Conservation (phyloP, 305 asterid genomes). For the Fraxinus baroniana region DNA sequence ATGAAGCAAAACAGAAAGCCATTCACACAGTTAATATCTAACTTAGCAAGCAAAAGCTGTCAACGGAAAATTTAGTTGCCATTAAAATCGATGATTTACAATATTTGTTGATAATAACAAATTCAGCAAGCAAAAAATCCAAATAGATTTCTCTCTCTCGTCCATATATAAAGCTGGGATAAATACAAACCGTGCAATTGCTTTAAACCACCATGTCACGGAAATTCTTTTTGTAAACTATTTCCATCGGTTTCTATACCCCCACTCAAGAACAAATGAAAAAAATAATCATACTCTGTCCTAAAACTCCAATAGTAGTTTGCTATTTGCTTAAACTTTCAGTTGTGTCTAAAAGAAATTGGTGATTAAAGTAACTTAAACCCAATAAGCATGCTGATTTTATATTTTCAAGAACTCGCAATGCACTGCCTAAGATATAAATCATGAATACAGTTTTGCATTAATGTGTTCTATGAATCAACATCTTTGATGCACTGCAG, state of each 20-base stretch:
- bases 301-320: not conserved
- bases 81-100: not conserved
- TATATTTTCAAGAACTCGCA: not conserved
- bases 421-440: not conserved
- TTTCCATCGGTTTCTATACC: not conserved
- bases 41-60: not conserved
- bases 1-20: not conserved
- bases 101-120: not conserved
- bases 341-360: not conserved
- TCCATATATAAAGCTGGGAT: not conserved
- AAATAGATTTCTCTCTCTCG: not conserved
- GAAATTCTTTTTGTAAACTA: not conserved
- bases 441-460: not conserved
- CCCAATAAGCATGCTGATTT: not conserved
- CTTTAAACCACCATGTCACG: not conserved
- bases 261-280: not conserved
- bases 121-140: not conserved
- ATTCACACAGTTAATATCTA: not conserved
- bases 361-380: slow-evolving; percentile 1
- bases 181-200: not conserved
- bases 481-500: not conserved
- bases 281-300: not conserved
- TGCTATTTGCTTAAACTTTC: not conserved
- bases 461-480: not conserved
- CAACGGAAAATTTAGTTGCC: not conserved